Percentiles rank a stretch among this genome's conserved stretches.
Conservation (phyloP, 2,329 filamentous ascomycete genomes). For the Colletotrichum simmondsii region DNA sequence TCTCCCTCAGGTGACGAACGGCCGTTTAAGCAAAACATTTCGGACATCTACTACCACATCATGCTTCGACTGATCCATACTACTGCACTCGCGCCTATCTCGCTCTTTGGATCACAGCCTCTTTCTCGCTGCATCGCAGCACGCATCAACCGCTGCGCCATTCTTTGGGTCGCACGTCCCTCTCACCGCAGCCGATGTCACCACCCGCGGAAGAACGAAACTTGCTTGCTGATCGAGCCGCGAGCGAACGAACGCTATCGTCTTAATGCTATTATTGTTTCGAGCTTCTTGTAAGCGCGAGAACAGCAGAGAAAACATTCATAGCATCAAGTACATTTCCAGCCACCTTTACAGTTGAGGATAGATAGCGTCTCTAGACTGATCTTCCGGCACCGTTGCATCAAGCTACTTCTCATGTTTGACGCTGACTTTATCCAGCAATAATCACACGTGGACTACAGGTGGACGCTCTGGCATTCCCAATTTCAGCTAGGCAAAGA, state of each 20-base stretch:
- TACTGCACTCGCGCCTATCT: background rate
- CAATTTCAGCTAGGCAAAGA: background rate
- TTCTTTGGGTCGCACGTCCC: conserved; percentile 16
- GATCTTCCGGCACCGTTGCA: background rate
- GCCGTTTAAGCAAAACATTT: conserved; percentile 3
- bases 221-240: background rate
- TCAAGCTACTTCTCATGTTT: background rate
- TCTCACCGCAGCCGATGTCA: background rate
- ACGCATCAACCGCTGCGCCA: conserved; percentile 1
- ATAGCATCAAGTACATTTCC: background rate
- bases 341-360: background rate
- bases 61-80: background rate
- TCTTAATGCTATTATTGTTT: background rate
- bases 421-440: background rate
- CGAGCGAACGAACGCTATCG: conserved; percentile 6
- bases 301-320: background rate
- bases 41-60: background rate
- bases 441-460: background rate
- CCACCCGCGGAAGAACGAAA: background rate
- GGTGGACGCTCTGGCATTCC: background rate
- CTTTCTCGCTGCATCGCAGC: conserved; percentile 1
- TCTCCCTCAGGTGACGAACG: background rate
- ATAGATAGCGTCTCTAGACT: background rate
- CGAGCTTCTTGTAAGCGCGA: conserved; percentile 3
- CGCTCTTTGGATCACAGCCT: background rate